Evolutionary conservation across 1,284 basidiomycete species (phyloP).

Genomic region (Tetrapyrgos nigripes): DNA sequence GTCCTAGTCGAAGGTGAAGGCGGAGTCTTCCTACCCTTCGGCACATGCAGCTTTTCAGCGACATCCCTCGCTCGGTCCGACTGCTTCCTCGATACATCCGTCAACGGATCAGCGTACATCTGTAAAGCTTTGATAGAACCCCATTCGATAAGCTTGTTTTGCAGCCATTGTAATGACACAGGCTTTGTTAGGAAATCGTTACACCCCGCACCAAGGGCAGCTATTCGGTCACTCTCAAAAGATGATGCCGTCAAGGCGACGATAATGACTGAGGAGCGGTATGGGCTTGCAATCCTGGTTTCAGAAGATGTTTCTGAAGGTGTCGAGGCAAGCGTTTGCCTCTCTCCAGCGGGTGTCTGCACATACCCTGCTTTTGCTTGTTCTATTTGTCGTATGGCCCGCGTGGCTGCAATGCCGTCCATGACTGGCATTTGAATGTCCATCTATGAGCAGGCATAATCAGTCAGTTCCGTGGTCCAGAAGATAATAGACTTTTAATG

Average conservation of each 20-base stretch:
- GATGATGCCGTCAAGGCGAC: conserved; percentile 97
- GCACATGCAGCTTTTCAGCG: conserved; percentile 73
- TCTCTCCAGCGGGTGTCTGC: conserved; percentile 69
- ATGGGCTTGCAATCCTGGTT: conserved; percentile 59
- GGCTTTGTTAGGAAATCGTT: conserved; percentile 99
- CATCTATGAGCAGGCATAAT: conserved; percentile 78
- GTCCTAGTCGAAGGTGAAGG: conserved; percentile 2
- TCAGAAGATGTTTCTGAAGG: conserved; percentile 46
- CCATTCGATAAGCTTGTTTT: conserved; percentile 99
- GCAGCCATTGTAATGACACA: conserved; percentile 93
- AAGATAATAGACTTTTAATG: conserved; percentile 16
- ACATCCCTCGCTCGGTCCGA: conserved; percentile 67
- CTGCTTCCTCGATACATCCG: conserved; percentile 67
- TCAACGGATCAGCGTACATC: conserved; percentile 84
- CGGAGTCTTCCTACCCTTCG: conserved; percentile 51
- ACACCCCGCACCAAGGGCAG: conserved; percentile 96
- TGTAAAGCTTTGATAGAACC: conserved; percentile 88
- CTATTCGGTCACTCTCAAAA: conserved; percentile 91
- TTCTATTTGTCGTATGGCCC: conserved; percentile 92
- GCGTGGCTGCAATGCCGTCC: conserved; percentile 97
- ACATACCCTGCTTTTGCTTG: conserved; percentile 79
- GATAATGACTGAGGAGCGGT: conserved; percentile 96
- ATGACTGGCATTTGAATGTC: conserved; percentile 99
- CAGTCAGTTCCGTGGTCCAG: not conserved
- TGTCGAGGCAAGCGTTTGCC: conserved; percentile 54